Percentiles rank a stretch among this genome's conserved stretches.
Conservation (phyloP, 441 rosid species). For the Capsella rubella region DNA sequence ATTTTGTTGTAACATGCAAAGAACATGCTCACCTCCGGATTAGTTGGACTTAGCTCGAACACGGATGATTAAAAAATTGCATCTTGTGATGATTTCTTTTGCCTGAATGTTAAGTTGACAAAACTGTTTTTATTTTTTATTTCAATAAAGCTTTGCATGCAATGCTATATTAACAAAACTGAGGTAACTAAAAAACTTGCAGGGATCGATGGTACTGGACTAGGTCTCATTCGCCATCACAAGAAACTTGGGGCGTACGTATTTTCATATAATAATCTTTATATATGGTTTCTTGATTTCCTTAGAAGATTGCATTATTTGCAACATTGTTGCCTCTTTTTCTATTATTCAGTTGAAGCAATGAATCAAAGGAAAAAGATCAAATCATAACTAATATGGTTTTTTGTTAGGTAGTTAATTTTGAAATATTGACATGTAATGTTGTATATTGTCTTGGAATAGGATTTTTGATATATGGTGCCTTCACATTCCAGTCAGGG, state of each 20-base stretch:
- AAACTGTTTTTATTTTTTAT: neutral
- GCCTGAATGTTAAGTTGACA: neutral
- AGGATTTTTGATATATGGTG: constrained; percentile 72
- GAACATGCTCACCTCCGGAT: neutral
- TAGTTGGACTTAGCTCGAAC: neutral
- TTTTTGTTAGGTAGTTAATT: neutral
- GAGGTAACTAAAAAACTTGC: constrained; percentile 25
- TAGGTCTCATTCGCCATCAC: constrained; percentile 78
- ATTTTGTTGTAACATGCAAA: neutral
- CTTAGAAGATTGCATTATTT: neutral
- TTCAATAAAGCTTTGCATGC: neutral
- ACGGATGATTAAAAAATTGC: too few species aligned
- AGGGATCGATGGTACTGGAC: constrained; percentile 92
- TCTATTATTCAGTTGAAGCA: neutral
- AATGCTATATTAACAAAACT: constrained; percentile 5
- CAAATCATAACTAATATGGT: neutral
- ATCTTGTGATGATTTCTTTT: too few species aligned
- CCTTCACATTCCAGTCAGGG: constrained; percentile 69
- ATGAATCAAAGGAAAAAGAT: neutral
- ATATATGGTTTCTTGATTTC: neutral
- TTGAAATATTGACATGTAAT: constrained; percentile 7
- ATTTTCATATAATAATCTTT: neutral
- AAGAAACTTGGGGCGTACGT: constrained; percentile 70
- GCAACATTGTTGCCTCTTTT: neutral
- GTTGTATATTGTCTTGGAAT: constrained; percentile 31